A percentile compares a stretch with the other conserved stretches of the same genome.
Evolutionary conservation across 78 protist genomes (phyloP).

Genomic region (Dictyostelium firmibasis): DNA sequence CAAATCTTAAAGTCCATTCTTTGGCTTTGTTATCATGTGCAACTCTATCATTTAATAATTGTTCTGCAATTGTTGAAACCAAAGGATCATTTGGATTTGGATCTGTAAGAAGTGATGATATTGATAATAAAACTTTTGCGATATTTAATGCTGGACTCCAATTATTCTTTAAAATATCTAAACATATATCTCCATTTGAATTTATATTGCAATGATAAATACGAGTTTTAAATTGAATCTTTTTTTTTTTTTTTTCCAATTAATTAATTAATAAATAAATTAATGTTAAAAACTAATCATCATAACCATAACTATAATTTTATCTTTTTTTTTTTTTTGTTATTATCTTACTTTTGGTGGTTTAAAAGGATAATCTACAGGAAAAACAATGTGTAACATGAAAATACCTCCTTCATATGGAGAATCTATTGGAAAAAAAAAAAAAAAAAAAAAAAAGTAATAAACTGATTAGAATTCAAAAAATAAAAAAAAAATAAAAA

Average conservation of each 20-base stretch:
- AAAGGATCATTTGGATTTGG: slow-evolving; percentile 86
- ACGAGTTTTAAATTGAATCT: slow-evolving; percentile 89
- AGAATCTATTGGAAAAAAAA: slow-evolving; percentile 13
- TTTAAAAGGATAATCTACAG: slow-evolving; percentile 91
- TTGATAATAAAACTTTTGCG: slow-evolving; percentile 65
- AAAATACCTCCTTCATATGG: slow-evolving; percentile 92
- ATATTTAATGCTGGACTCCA: slow-evolving; percentile 92
- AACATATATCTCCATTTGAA: slow-evolving; percentile 94
- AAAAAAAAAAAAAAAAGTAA: neutral
- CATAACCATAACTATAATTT: too few relatives aligned
- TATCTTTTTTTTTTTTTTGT: neutral
- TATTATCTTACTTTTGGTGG: slow-evolving; percentile 86
- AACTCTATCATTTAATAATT: slow-evolving; percentile 12
- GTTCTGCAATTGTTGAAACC: slow-evolving; percentile 69
- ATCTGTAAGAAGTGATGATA: slow-evolving; percentile 71
- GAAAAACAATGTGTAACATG: slow-evolving; percentile 85
- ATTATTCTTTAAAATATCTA: slow-evolving; percentile 94
- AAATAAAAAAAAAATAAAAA: neutral
- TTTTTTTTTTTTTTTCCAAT: too few relatives aligned
- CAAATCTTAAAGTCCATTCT: slow-evolving; percentile 81
- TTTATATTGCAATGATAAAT: slow-evolving; percentile 96
- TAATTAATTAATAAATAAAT: too few relatives aligned
- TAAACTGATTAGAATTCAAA: neutral
- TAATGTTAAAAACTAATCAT: neutral
- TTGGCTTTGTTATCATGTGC: slow-evolving; percentile 78